Evolutionary conservation across 805 yeast species (phyloP), one percentile per base, ranked within the genome.

Genomic region (Cyberlindnera misumaiensis): DNA sequence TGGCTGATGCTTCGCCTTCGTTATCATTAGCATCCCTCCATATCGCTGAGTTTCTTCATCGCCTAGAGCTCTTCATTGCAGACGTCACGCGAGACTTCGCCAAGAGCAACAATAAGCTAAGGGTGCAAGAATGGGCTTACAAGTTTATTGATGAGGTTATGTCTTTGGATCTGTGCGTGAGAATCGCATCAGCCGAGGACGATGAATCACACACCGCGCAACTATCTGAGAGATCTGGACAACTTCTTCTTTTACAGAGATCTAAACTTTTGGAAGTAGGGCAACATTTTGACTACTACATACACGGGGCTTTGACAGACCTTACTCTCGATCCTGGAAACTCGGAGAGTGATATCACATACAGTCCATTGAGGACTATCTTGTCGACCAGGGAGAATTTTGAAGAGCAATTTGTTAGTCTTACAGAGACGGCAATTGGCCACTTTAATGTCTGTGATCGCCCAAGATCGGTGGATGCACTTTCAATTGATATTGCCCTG

Each of bases 401-500:
- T 47, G 58, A 59, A 38, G 53, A 59, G 8, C 54, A 58, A 10
- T 83, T 76, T 47, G 58, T 80, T 30, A 52, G 55, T 1, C 56
- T 76, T 13, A 84, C 95, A 0, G 75, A 75, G 39, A 58, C 64
- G 1, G 73, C 80, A 0, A 73, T 80, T 13, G 61, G 63, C 13
- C 73, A 73, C 32, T 82, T 73, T 45, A 67, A 72, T 4, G 45
- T 55, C 1, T 72, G 83, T 3, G 64, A 59, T 4, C 67, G 86
- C 40, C 71, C 77, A 12, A 70, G 90, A 45, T 70, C 86, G 0
- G 79, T 83, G 6, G 89, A 84, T 50, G 66, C 80, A 4, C 64
- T 93, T 12, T 78, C 89, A 2, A 75, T 85, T 6, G 96, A 90
- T 46, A 68, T 87, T 38, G 96, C 95, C 0, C 54, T 83, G 10